Percentiles rank a stretch among this genome's conserved stretches.
Evolutionary conservation across 805 yeast species (phyloP).

Genomic region (Suhomyces vadensis): DNA sequence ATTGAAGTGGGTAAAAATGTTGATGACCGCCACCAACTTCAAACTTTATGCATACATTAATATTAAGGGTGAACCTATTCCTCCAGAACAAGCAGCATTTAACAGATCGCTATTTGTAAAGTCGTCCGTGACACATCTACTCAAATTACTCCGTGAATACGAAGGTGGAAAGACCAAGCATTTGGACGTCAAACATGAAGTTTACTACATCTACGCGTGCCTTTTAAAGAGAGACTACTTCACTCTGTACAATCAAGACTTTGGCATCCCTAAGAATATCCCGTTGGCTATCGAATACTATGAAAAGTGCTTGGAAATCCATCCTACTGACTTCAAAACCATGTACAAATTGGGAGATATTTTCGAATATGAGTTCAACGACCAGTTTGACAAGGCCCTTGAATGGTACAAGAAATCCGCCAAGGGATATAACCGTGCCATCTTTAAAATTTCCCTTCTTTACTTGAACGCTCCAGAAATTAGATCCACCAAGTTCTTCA

Average conservation of each 20-base stretch:
- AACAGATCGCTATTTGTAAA: constrained; percentile 40
- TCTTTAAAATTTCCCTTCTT: constrained; percentile 40
- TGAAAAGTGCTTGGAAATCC: constrained; percentile 31
- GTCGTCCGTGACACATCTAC: constrained; percentile 38
- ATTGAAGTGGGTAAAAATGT: constrained; percentile 44
- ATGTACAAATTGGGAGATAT: constrained; percentile 42
- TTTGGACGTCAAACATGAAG: constrained; percentile 27
- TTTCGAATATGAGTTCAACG: constrained; percentile 34
- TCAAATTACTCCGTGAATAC: constrained; percentile 36
- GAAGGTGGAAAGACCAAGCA: constrained; percentile 23
- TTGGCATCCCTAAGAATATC: constrained; percentile 31
- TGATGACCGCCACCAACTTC: constrained; percentile 40
- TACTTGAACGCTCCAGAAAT: constrained; percentile 35
- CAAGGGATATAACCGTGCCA: constrained; percentile 47
- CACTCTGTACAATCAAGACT: constrained; percentile 35
- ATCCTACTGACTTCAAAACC: constrained; percentile 35
- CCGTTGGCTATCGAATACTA: constrained; percentile 31
- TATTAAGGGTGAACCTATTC: constrained; percentile 41
- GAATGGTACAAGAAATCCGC: constrained; percentile 39
- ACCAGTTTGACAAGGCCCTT: constrained; percentile 34
- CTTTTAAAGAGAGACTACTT: constrained; percentile 38
- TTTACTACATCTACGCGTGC: constrained; percentile 39
- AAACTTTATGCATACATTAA: constrained; percentile 42
- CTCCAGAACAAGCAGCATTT: constrained; percentile 27
- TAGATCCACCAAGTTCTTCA: constrained; percentile 37